phyloP scores from a whole-genome alignment of 164 flowering plant species.

The Magnolia officinalis region DNA sequence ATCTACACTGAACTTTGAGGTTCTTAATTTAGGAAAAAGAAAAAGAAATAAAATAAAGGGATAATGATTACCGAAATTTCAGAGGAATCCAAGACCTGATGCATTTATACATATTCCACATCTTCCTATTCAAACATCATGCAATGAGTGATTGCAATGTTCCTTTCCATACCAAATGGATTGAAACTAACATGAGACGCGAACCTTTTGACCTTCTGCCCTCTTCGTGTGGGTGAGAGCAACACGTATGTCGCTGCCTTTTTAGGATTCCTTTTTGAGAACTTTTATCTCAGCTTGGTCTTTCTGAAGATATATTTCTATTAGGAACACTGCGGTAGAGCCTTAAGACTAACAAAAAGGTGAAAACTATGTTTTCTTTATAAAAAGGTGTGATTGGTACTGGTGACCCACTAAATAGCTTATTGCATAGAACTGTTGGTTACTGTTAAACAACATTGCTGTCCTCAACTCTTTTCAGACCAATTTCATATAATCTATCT shows the following conservation, averaged over 20 bases:
- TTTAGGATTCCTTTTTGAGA: conserved; percentile 3
- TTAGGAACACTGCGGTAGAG: background rate
- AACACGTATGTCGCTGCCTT: background rate
- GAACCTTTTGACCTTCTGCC: conserved; percentile 4
- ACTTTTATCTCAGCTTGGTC: background rate
- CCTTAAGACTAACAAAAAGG: conserved; percentile 1
- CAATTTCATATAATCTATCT: background rate
- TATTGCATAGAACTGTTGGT: background rate
- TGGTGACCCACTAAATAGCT: conserved; percentile 2
- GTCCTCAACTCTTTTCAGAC: background rate
- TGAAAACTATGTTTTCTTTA: background rate
- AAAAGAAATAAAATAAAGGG: background rate
- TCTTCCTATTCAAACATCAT: background rate
- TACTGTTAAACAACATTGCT: conserved; percentile 1
- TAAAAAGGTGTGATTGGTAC: conserved; percentile 1
- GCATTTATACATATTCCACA: background rate
- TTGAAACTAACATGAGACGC: conserved; percentile 1
- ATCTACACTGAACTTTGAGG: background rate
- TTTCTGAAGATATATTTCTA: background rate
- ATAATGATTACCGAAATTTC: background rate
- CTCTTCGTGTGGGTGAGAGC: background rate
- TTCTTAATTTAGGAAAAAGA: background rate
- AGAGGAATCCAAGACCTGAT: background rate
- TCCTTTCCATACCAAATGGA: conserved; percentile 3
- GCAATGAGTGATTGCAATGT: background rate